Conservation (phyloP, 768 basidiomycete genomes). For the Lactarius hengduanensis region DNA sequence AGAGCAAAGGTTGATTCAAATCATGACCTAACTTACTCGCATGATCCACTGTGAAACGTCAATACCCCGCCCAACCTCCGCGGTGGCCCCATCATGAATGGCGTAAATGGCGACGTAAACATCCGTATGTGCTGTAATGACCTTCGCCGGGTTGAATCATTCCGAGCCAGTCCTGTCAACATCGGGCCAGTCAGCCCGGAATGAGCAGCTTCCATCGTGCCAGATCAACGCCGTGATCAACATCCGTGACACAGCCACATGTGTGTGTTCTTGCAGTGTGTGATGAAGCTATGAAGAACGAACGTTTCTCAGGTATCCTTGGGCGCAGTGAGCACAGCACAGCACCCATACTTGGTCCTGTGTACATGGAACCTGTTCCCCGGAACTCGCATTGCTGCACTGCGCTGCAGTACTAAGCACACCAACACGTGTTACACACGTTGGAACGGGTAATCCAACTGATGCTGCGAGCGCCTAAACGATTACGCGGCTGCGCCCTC, state of each 20-base stretch:
- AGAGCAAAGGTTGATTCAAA: not conserved
- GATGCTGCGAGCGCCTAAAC: not conserved
- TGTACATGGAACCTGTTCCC: not conserved
- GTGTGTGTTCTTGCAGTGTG: too few species aligned
- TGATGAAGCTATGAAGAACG: not conserved
- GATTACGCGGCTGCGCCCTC: not conserved
- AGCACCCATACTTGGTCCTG: not conserved
- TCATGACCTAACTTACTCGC: not conserved
- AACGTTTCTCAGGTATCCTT: not conserved
- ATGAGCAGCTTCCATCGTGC: not conserved
- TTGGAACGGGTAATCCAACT: constrained; percentile 16
- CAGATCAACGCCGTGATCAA: not conserved
- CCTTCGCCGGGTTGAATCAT: not conserved
- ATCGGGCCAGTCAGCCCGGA: not conserved
- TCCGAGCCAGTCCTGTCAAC: not conserved
- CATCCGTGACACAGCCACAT: not conserved
- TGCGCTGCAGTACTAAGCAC: not conserved
- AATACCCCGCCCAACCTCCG: constrained; percentile 10
- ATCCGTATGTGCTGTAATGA: not conserved
- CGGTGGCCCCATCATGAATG: not conserved
- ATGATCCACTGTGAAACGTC: not conserved
- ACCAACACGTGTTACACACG: constrained; percentile 27
- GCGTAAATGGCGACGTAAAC: not conserved
- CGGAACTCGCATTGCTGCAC: not conserved
- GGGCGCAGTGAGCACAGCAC: not conserved